A percentile compares a stretch with the other conserved stretches of the same genome.
Evolutionary conservation across 345 rosid genomes (phyloP).

Genomic region (Rubroshorea leprosula): DNA sequence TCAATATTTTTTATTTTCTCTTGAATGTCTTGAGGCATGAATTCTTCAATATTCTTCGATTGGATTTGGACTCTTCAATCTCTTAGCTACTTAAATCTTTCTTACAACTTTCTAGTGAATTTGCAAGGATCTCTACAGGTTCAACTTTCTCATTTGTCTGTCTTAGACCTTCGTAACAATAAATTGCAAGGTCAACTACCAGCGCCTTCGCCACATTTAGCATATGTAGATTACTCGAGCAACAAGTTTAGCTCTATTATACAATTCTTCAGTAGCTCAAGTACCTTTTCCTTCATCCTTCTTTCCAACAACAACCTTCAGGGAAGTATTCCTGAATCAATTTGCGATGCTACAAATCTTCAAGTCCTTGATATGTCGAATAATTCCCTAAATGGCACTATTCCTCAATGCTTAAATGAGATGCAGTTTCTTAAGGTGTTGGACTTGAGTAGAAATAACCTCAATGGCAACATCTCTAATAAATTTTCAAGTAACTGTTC

Average conservation of each 20-base stretch:
- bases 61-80: constrained; percentile 49
- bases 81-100: too few relatives aligned
- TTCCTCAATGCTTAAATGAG: constrained; percentile 25
- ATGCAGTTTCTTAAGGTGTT: neutral
- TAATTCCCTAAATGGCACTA: constrained; percentile 26
- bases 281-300: too few relatives aligned
- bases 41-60: too few relatives aligned
- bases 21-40: too few relatives aligned
- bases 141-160: too few relatives aligned
- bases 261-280: too few relatives aligned
- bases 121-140: too few relatives aligned
- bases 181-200: constrained; percentile 25
- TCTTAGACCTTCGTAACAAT: constrained; percentile 15
- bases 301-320: constrained; percentile 25
- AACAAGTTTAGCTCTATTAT: constrained; percentile 23
- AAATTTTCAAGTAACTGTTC: neutral
- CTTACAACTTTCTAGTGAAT: too few relatives aligned
- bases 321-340: constrained; percentile 31
- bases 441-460: neutral
- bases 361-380: constrained; percentile 33
- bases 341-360: neutral
- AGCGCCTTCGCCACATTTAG: neutral
- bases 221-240: constrained; percentile 27
- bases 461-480: neutral
- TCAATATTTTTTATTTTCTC: too few relatives aligned